Evolutionary conservation across 495 filamentous ascomycete species (phyloP).

Genomic region (Xylaria nigripes): DNA sequence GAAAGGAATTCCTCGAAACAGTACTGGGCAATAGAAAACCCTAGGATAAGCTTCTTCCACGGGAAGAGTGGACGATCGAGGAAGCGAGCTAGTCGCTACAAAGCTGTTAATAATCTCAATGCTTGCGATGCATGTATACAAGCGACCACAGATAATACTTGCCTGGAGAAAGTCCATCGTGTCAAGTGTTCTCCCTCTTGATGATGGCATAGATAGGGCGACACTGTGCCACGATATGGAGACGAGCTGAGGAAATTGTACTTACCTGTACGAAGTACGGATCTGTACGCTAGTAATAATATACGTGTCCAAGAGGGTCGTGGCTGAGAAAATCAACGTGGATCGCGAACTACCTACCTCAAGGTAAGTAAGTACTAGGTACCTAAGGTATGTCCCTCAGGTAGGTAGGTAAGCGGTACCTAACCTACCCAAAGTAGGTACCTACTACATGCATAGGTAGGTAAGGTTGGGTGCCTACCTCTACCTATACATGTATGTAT

Average conservation of each 20-base stretch:
- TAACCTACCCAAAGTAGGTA: too few relatives aligned
- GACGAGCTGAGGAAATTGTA: background rate
- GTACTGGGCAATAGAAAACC: constrained; percentile 85
- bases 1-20: constrained; percentile 78
- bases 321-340: background rate
- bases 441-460: too few relatives aligned
- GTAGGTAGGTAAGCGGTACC: background rate
- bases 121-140: background rate
- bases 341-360: background rate
- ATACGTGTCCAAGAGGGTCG: background rate
- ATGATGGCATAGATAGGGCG: background rate
- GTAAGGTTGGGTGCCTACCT: too few relatives aligned
- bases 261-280: background rate
- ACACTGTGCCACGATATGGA: background rate
- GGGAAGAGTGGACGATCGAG: constrained; percentile 90
- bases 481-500: too few relatives aligned
- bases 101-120: background rate
- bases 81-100: constrained; percentile 72
- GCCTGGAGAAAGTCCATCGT: constrained; percentile 49
- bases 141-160: constrained; percentile 7
- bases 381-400: background rate
- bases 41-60: constrained; percentile 93
- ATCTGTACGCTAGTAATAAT: background rate
- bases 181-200: background rate
- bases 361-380: too few relatives aligned